phyloP scores from a whole-genome alignment of 805 yeast genomes.

The Candida dajiaensis region DNA sequence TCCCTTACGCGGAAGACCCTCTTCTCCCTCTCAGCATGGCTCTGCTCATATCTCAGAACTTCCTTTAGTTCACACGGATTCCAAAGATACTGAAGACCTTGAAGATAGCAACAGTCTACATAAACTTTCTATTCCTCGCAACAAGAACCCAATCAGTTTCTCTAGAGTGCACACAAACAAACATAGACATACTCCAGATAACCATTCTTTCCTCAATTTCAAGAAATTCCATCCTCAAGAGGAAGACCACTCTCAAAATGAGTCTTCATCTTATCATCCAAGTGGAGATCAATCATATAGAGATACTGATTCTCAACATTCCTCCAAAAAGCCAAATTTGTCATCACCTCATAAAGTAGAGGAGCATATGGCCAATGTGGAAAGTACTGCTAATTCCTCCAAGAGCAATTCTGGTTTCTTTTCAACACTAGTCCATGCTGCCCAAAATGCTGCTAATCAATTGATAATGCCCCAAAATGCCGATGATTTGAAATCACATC shows the following conservation, averaged over 20 bases:
- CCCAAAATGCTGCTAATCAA: conserved; percentile 35
- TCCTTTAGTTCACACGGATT: background rate
- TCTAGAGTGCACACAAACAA: background rate
- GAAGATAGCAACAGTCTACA: background rate
- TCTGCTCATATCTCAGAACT: background rate
- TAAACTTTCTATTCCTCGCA: background rate
- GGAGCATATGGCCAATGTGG: conserved; percentile 12
- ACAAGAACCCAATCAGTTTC: background rate
- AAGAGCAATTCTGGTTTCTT: conserved; percentile 34
- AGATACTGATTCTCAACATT: background rate
- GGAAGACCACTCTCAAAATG: background rate
- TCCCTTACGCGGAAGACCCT: background rate
- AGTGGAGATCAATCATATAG: background rate
- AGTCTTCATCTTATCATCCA: background rate
- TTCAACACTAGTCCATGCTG: conserved; percentile 37
- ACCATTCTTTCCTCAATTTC: background rate
- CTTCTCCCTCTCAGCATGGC: background rate
- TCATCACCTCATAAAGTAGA: conserved; percentile 3
- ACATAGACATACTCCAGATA: background rate
- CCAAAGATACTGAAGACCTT: background rate
- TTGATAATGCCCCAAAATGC: background rate
- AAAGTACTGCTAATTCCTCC: conserved; percentile 1
- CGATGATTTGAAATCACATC: conserved; percentile 7
- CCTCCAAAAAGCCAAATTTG: background rate
- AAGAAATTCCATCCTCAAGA: background rate